phyloP scores from a whole-genome alignment of 352 stramenopile species.

The Globisporangium rhizosaccharum region DNA sequence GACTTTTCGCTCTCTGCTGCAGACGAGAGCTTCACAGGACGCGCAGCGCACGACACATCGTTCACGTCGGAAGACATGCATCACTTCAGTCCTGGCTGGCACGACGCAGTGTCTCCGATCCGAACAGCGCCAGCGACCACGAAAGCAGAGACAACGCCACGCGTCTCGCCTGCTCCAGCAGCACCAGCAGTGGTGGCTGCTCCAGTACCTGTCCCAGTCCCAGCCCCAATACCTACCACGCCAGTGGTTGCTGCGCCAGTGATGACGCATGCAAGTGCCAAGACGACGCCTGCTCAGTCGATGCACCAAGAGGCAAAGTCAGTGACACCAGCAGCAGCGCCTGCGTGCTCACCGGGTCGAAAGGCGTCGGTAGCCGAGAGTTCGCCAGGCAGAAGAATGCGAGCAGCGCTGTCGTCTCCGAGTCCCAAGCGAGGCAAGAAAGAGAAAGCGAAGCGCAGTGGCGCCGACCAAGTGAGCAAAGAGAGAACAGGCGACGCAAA shows the following conservation, averaged over 20 bases:
- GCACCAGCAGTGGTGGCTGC: background rate
- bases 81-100: slow-evolving; percentile 14
- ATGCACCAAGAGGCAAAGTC: background rate
- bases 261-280: background rate
- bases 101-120: slow-evolving; percentile 2
- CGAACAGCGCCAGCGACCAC: background rate
- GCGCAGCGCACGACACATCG: slow-evolving; percentile 6
- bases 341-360: background rate
- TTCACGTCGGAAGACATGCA: slow-evolving; percentile 8
- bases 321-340: slow-evolving; percentile 1
- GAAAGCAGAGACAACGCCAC: background rate
- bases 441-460: slow-evolving; percentile 7
- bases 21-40: background rate
- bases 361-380: background rate
- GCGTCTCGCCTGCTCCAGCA: no score
- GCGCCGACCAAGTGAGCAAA: slow-evolving; percentile 1
- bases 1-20: slow-evolving; percentile 11
- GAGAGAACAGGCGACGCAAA: slow-evolving; percentile 4
- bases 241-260: no score
- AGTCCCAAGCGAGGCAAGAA: slow-evolving; percentile 5
- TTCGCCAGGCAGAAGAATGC: background rate
- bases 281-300: background rate
- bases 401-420: slow-evolving; percentile 6
- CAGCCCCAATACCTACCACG: background rate
- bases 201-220: background rate